phyloP scores from a whole-genome alignment of 2,329 filamentous ascomycete species.

The Aspergillus floridensis region DNA sequence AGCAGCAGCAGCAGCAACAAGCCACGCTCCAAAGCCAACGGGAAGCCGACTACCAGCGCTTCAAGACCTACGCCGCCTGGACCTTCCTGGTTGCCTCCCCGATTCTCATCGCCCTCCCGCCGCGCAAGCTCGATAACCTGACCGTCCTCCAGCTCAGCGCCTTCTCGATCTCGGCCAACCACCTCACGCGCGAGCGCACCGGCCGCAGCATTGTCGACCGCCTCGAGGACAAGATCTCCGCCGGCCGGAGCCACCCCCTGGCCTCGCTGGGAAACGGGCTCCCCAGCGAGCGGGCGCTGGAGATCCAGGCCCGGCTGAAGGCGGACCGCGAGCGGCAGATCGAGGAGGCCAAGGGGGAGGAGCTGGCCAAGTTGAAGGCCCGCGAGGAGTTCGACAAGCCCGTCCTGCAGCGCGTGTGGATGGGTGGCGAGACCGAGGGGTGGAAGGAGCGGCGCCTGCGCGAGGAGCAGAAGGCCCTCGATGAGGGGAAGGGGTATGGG shows the following conservation, averaged over 20 bases:
- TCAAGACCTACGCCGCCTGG: conserved; percentile 42
- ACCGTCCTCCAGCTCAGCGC: conserved; percentile 39
- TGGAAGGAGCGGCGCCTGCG: conserved; percentile 44
- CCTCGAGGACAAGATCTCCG: background rate
- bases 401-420: conserved; percentile 35
- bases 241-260: background rate
- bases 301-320: conserved; percentile 32
- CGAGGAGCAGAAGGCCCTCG: conserved; percentile 45
- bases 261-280: conserved; percentile 16
- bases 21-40: conserved; percentile 17
- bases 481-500: conserved; percentile 44
- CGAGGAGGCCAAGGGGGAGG: conserved; percentile 23
- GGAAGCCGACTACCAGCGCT: conserved; percentile 38
- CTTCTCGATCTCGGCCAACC: conserved; percentile 40
- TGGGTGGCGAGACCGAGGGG: conserved; percentile 43
- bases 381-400: conserved; percentile 30
- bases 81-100: conserved; percentile 38
- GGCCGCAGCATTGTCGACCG: conserved; percentile 37
- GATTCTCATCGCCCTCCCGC: conserved; percentile 34
- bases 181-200: conserved; percentile 38
- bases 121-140: conserved; percentile 39
- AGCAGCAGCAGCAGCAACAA: background rate
- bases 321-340: conserved; percentile 30
- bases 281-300: conserved; percentile 33
- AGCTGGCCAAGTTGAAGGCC: conserved; percentile 35